Conservation (phyloP, 768 basidiomycete species). For the Termitomyces sp. region DNA sequence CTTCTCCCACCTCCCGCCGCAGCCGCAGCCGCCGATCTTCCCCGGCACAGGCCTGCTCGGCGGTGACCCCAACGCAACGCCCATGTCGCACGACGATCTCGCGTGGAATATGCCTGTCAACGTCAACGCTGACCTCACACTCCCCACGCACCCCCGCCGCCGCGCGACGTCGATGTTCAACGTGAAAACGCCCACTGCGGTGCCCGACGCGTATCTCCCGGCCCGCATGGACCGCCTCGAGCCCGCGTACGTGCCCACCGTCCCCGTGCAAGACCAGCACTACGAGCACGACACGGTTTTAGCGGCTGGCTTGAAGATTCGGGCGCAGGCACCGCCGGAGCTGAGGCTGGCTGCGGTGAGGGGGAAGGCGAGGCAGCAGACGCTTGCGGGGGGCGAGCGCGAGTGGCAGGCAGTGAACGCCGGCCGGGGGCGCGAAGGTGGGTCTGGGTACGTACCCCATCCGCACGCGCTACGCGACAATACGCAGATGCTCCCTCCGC, state of each 20-base stretch:
- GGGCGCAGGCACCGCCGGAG: not conserved
- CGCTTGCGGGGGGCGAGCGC: not conserved
- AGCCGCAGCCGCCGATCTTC: not conserved
- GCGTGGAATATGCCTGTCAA: not conserved
- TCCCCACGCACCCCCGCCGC: too few species aligned
- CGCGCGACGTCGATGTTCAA: constrained; percentile 3
- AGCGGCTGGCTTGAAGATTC: constrained; percentile 2
- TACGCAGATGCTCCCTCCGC: too few species aligned
- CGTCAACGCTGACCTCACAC: not conserved
- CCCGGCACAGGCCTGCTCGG: not conserved
- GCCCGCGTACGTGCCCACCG: too few species aligned
- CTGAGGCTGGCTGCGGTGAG: not conserved
- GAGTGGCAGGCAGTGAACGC: too few species aligned
- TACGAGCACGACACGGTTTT: not conserved
- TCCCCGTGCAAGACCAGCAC: too few species aligned
- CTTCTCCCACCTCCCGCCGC: constrained; percentile 34
- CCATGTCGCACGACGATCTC: not conserved
- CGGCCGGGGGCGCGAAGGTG: too few species aligned
- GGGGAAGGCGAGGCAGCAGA: not conserved
- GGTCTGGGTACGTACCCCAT: too few species aligned
- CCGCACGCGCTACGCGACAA: too few species aligned
- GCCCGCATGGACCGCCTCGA: not conserved
- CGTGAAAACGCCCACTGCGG: not conserved
- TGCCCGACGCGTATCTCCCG: not conserved
- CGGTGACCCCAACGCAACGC: not conserved